Base-by-base conservation (phyloP, 768 basidiomycete species). In the Boletellus emodensis region DNA sequence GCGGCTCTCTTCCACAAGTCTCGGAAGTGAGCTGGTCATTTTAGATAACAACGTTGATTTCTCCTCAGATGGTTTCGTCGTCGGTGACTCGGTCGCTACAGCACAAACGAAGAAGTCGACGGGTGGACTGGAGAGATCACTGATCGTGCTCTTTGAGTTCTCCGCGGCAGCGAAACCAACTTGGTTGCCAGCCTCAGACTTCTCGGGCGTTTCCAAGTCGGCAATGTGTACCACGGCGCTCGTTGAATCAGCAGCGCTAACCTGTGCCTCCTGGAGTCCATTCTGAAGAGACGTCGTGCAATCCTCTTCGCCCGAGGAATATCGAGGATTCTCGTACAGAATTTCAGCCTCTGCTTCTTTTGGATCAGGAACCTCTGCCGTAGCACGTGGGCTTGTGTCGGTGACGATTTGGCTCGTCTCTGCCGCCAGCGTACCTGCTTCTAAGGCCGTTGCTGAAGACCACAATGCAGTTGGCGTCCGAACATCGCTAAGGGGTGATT, bases 321-420 rank as follows among this genome's bases (percentile, higher is more conserved):
- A n/a, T 15, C 32, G 49, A 40, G 37, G 34, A n/a, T 34, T 51
- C 35, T 56, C 44, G 35, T 44, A 47, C 24, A 35, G 24, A 30
- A 35, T 14, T 9, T 22, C 33, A 5, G 13, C 2, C 7, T 8
- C 28, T 32, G 7, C 10, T 22, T 34, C 46, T n/a, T 39, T 35
- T n/a, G 10, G 22, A 8, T 10, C n/a, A 32, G 32, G 14, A 37
- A 20, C 10, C 6, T 45, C 30, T n/a, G 3, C 20, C 10, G 24
- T 30, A 7, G 1, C 15, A 11, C n/a, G 32, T 17, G 46, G 36
- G 13, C 14, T 20, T 2, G 11, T 8, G 10, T 36, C n/a, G 22
- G 17, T n/a, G 6, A 35, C 11, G 13, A 17, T 36, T 30, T 7
- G 4, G 37, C 12, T 46, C 5, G 14, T 9, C 30, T 4, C 13